phyloP scores from a whole-genome alignment of 768 basidiomycete species.

The Leucosporidium yakuticum region DNA sequence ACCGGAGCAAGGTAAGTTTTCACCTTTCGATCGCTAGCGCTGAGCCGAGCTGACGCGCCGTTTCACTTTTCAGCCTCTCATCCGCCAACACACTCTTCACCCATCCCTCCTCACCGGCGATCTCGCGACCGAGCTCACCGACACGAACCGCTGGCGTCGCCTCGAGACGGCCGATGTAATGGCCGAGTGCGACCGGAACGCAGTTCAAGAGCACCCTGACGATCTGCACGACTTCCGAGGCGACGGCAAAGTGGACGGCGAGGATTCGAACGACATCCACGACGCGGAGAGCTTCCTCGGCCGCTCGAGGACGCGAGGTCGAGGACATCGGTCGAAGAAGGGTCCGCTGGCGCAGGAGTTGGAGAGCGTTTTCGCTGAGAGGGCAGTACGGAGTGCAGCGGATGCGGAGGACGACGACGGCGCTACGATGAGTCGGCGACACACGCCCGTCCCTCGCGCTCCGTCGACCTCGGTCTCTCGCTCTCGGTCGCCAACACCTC shows the following conservation, averaged over 20 bases:
- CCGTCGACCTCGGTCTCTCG: slow-evolving; percentile 5
- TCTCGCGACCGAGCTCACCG: slow-evolving; percentile 57
- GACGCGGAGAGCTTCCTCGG: background rate
- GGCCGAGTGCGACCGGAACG: slow-evolving; percentile 62
- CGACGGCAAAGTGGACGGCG: background rate
- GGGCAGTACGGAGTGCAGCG: background rate
- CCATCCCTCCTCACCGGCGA: slow-evolving; percentile 65
- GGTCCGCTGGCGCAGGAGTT: too few species aligned
- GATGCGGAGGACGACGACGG: background rate
- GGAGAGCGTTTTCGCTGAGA: too few species aligned
- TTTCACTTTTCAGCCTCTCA: slow-evolving; percentile 51
- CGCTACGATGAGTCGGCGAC: background rate
- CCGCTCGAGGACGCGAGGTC: too few species aligned
- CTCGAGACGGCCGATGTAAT: slow-evolving; percentile 54
- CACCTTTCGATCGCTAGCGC: background rate
- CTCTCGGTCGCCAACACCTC: slow-evolving; percentile 10
- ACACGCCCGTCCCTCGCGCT: background rate
- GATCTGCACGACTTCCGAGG: background rate
- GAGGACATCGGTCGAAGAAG: too few species aligned
- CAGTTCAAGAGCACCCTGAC: slow-evolving; percentile 50
- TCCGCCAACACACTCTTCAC: slow-evolving; percentile 68
- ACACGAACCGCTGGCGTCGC: slow-evolving; percentile 60
- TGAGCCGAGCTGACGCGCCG: slow-evolving; percentile 1
- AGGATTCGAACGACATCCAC: background rate
- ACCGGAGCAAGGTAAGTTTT: slow-evolving; percentile 60